Evolutionary conservation across 225 moss, liverwort and hornwort genomes (phyloP).

Genomic region (Thuidium tamariscinum): DNA sequence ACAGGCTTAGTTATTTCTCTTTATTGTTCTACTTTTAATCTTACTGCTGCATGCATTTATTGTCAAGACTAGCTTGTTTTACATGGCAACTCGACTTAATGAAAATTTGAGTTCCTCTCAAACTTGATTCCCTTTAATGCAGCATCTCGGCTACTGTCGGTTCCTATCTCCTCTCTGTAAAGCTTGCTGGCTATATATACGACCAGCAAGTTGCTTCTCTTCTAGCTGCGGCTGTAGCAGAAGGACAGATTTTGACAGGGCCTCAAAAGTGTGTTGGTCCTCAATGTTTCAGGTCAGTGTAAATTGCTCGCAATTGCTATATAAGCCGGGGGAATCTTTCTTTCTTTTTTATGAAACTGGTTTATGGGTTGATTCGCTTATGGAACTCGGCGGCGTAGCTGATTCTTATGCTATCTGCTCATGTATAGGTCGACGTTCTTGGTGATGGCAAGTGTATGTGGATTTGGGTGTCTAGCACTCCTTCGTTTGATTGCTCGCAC

Average conservation of each 20-base stretch:
- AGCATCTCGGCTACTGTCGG: slow-evolving; percentile 89
- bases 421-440: slow-evolving; percentile 65
- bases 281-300: slow-evolving; percentile 64
- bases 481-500: slow-evolving; percentile 62
- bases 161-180: slow-evolving; percentile 90
- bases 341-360: neutral
- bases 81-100: neutral
- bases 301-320: neutral
- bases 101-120: neutral
- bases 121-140: slow-evolving; percentile 5
- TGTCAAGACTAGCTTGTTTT: neutral
- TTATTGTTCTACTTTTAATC: neutral
- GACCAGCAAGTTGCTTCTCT: slow-evolving; percentile 73
- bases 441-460: slow-evolving; percentile 88
- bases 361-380: neutral
- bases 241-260: slow-evolving; percentile 36
- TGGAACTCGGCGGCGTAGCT: neutral
- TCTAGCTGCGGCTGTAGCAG: slow-evolving; percentile 45
- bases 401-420: neutral
- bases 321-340: too few species aligned
- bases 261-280: slow-evolving; percentile 82
- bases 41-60: neutral
- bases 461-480: slow-evolving; percentile 67
- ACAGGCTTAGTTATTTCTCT: neutral
- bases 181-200: slow-evolving; percentile 85